Conservation (phyloP, 2,329 filamentous ascomycete genomes). For the Penicillium occitanis region DNA sequence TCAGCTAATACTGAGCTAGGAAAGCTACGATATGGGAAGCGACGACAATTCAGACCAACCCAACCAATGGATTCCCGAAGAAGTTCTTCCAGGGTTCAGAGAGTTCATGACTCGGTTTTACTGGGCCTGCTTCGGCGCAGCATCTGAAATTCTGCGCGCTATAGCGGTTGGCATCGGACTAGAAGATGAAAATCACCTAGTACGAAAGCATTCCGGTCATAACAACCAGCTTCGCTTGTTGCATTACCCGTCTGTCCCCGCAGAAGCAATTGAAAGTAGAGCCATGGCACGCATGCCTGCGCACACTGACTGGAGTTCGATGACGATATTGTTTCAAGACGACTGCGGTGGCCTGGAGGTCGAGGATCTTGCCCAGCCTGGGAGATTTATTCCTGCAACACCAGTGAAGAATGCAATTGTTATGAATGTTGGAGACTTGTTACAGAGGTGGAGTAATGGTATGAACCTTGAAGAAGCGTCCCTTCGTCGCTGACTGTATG, state of each 20-base stretch:
- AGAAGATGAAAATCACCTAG: constrained; percentile 47
- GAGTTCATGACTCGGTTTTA: constrained; percentile 34
- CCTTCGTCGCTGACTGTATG: not conserved
- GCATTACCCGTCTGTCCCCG: constrained; percentile 56
- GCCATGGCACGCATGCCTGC: constrained; percentile 49
- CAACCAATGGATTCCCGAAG: constrained; percentile 73
- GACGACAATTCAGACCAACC: constrained; percentile 62
- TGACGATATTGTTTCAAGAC: constrained; percentile 58
- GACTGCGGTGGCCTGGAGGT: not conserved
- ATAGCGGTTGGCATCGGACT: constrained; percentile 49
- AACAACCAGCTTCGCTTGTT: constrained; percentile 61
- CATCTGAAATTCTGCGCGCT: not conserved
- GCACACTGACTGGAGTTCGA: constrained; percentile 56
- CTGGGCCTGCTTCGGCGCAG: not conserved
- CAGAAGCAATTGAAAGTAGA: constrained; percentile 45
- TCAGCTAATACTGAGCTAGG: constrained; percentile 35
- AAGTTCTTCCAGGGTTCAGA: constrained; percentile 63
- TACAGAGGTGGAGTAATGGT: not conserved
- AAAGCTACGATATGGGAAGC: constrained; percentile 61
- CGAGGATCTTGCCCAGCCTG: not conserved
- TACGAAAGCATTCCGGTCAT: constrained; percentile 53
- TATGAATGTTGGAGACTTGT: not conserved
- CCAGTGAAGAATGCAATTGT: constrained; percentile 36
- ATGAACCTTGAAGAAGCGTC: not conserved
- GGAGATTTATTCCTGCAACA: constrained; percentile 40